Evolutionary conservation across 768 basidiomycete genomes (phyloP).

Genomic region (Boletus bicolor): DNA sequence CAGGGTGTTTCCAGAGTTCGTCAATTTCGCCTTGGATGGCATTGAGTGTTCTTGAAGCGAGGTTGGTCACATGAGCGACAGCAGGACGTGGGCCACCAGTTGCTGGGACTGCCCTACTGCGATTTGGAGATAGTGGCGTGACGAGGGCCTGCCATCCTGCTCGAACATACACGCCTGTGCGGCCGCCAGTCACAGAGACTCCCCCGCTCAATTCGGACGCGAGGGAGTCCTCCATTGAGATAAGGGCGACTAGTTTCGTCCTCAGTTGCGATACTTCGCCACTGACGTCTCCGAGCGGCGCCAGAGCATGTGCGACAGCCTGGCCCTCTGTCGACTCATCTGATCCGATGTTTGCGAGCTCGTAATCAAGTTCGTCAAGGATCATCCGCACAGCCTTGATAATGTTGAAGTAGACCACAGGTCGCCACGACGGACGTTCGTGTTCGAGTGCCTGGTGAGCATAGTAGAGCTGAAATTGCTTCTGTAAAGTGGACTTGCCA

Average conservation of each 20-base stretch:
- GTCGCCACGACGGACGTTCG: slow-evolving; percentile 73
- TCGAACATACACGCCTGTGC: slow-evolving; percentile 63
- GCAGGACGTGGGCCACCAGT: slow-evolving; percentile 30
- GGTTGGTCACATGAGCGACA: slow-evolving; percentile 43
- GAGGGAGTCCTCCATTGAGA: slow-evolving; percentile 64
- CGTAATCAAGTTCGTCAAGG: slow-evolving; percentile 65
- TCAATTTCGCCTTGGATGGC: slow-evolving; percentile 50
- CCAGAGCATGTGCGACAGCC: slow-evolving; percentile 30
- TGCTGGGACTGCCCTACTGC: slow-evolving; percentile 38
- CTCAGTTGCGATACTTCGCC: slow-evolving; percentile 53
- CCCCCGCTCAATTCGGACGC: slow-evolving; percentile 68
- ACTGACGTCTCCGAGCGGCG: slow-evolving; percentile 33
- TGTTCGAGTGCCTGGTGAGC: slow-evolving; percentile 65
- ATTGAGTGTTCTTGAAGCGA: slow-evolving; percentile 56
- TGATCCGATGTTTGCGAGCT: slow-evolving; percentile 37
- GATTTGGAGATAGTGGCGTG: slow-evolving; percentile 39
- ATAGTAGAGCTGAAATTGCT: slow-evolving; percentile 82
- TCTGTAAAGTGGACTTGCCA: slow-evolving; percentile 81
- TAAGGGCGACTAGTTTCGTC: slow-evolving; percentile 55
- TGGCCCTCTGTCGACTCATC: slow-evolving; percentile 32
- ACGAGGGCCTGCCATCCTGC: slow-evolving; percentile 69
- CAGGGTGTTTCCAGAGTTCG: slow-evolving; percentile 68
- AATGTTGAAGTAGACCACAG: slow-evolving; percentile 81
- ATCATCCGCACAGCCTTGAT: slow-evolving; percentile 76
- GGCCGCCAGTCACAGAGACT: slow-evolving; percentile 55